Evolutionary conservation across 176 grass and related monocot genomes (phyloP), one percentile per base, ranked within the genome.

Genomic region (Zizania latifolia): DNA sequence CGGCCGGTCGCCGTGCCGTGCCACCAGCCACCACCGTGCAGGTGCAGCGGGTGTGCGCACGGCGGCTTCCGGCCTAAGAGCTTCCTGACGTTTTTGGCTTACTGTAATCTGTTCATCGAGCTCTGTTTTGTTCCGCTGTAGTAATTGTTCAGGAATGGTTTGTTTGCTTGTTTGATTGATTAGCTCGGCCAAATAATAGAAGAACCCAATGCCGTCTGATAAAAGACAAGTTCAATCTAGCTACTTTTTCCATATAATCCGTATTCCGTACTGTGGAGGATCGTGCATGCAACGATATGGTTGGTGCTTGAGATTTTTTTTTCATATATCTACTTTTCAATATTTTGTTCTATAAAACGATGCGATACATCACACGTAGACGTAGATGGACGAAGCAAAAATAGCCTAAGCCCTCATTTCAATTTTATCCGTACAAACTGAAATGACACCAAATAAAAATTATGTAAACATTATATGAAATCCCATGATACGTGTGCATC

Each of bases 271-370:
- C n/a, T n/a, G n/a, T n/a, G n/a, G n/a, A n/a, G 44, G 45, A 33
- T n/a, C 8, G 32, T 65, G 75, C 14, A 65, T 38, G 28, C 14
- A 37, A 65, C 44, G 61, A 65, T 78, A 16, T 53, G 44, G 75
- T 54, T 65, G 75, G 61, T 54, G 75, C 9, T 65, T 38, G 43
- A 65, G 61, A 77, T 77, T 77, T 76, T n/a, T n/a, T n/a, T n/a
- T 64, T 46, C 22, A 38, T 41, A 77, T 65, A 43, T 53, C 43
- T 53, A 6, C 2, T 13, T 1, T 8, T 41, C 26, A 11, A 57
- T n/a, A 29, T 30, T 3, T n/a, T n/a, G n/a, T n/a, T n/a, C n/a
- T n/a, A n/a, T n/a, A n/a, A n/a, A n/a, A n/a, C n/a, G n/a, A n/a
- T n/a, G n/a, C n/a, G n/a, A n/a, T n/a, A n/a, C n/a, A n/a, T n/a